These are phyloP conservation scores for Apiotrichum gracile DNA, from an alignment of 1,284 basidiomycete genomes.

Conservation along the genomic window DNA sequence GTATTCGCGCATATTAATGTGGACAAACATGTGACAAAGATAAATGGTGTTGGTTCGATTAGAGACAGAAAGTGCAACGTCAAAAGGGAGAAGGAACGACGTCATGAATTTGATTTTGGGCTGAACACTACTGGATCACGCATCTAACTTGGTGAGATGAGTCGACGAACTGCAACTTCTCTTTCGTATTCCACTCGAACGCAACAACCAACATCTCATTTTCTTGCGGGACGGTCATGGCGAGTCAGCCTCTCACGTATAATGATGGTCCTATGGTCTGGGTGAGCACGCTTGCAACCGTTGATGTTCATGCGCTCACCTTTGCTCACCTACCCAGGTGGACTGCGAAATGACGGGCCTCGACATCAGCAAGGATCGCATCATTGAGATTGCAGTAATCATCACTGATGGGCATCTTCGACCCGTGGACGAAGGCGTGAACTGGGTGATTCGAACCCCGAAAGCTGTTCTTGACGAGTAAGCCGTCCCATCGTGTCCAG, in stretches of 20 bases:
- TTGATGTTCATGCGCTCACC: background rate
- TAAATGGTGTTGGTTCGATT: too few species aligned
- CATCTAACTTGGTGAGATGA: too few species aligned
- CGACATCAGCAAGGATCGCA: conserved; percentile 44
- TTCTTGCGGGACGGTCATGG: background rate
- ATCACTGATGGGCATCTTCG: conserved; percentile 52
- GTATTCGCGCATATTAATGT: too few species aligned
- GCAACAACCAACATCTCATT: background rate
- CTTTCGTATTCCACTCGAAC: background rate
- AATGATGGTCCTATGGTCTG: conserved; percentile 47
- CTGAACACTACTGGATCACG: too few species aligned
- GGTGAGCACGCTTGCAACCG: conserved; percentile 23
- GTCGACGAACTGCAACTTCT: too few species aligned
- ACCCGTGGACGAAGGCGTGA: conserved; percentile 52
- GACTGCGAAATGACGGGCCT: conserved; percentile 53
- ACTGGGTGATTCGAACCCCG: conserved; percentile 50
- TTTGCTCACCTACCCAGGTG: conserved; percentile 29
- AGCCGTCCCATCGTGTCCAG: conserved; percentile 1
- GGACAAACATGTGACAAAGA: too few species aligned
- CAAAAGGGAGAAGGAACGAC: background rate
- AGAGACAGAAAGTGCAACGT: too few species aligned
- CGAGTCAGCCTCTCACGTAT: conserved; percentile 25
- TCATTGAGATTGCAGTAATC: conserved; percentile 53
- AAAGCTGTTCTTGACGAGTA: conserved; percentile 49
- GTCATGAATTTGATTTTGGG: too few species aligned